A percentile compares a stretch with the other conserved stretches of the same genome.
Conservation (phyloP, 352 stramenopile species). For the Phytophthora pinifolia region DNA sequence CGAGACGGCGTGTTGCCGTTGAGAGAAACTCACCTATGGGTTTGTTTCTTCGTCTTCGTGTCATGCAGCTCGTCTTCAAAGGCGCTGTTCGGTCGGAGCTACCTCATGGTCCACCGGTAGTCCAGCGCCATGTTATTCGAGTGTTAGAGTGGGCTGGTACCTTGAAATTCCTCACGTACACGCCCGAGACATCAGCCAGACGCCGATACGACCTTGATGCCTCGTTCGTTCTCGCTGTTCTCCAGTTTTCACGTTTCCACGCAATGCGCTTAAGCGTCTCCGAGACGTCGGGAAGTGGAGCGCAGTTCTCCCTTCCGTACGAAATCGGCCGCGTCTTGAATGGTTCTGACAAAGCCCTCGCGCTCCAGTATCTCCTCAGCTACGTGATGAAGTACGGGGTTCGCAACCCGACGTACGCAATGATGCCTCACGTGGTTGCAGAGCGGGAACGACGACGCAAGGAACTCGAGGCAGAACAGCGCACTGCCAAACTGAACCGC, state of each 20-base stretch:
- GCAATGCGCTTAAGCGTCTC: constrained; percentile 14
- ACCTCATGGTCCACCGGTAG: neutral
- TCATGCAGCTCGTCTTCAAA: constrained; percentile 40
- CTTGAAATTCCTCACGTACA: constrained; percentile 47
- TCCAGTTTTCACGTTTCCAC: constrained; percentile 35
- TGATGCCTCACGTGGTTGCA: constrained; percentile 43
- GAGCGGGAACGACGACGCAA: constrained; percentile 9
- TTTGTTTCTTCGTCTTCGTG: neutral
- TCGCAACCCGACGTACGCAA: constrained; percentile 29
- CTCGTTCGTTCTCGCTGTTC: constrained; percentile 36
- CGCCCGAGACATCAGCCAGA: constrained; percentile 27
- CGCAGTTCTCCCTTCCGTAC: neutral
- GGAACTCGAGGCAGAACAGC: neutral
- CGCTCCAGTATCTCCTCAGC: constrained; percentile 34
- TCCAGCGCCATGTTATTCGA: constrained; percentile 24
- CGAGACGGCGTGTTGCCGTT: no score
- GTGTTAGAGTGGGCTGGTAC: constrained; percentile 35
- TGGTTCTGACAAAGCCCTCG: constrained; percentile 15
- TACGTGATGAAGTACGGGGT: constrained; percentile 42
- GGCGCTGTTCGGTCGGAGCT: constrained; percentile 30
- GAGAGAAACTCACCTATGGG: neutral
- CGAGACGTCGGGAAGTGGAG: neutral
- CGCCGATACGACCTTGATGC: constrained; percentile 40
- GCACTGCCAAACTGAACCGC: neutral
- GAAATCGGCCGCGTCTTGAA: constrained; percentile 21